phyloP scores from a whole-genome alignment of 192 early-diverging fungal genomes.

The Coemansia sp. region DNA sequence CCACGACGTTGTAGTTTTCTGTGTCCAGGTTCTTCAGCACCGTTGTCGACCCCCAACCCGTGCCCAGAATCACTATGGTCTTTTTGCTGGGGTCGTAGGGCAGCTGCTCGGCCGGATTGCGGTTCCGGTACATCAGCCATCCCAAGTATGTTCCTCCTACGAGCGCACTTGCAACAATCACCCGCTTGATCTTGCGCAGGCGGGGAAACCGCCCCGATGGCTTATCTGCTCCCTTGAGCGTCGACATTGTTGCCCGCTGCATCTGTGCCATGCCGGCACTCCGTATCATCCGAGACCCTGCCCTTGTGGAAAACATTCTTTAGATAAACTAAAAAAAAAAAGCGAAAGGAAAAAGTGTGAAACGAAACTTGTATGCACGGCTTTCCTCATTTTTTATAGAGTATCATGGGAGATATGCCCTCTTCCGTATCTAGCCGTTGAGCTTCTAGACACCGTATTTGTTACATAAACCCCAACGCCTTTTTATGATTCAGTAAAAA shows the following conservation, averaged over 20 bases:
- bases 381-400: neutral
- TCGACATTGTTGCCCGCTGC: conserved; percentile 49
- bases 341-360: conserved; percentile 4
- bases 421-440: neutral
- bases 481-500: neutral
- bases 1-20: conserved; percentile 65
- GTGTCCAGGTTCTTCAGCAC: conserved; percentile 71
- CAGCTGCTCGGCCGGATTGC: conserved; percentile 40
- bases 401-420: neutral
- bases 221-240: conserved; percentile 13
- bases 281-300: conserved; percentile 17
- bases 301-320: conserved; percentile 24
- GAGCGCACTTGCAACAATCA: conserved; percentile 23
- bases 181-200: conserved; percentile 40
- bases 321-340: neutral
- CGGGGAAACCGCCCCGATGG: conserved; percentile 25
- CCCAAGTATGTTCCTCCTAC: conserved; percentile 32
- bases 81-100: conserved; percentile 57
- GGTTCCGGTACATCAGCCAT: conserved; percentile 51
- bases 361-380: neutral
- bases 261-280: conserved; percentile 13
- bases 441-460: conserved; percentile 9
- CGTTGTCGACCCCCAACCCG: conserved; percentile 65
- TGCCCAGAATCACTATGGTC: conserved; percentile 52
- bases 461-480: neutral